Base-by-base conservation (phyloP, 148 eudicot genomes). In the Rhododendron kiyosumense region DNA sequence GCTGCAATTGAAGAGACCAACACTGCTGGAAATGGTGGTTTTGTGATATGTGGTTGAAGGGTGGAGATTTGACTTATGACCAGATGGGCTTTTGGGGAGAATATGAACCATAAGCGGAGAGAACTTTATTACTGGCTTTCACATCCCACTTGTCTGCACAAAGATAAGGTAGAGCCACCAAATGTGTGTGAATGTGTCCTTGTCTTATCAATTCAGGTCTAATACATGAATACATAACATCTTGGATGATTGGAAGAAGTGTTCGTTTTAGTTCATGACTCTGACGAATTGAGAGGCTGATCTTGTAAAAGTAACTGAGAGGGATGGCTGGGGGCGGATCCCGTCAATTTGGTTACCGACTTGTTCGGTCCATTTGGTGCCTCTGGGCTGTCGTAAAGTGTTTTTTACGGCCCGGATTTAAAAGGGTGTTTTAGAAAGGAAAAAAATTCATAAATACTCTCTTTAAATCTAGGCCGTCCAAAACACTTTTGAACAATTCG, bases 1-100 rank as follows among this genome's bases (percentile, higher is more conserved):
- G 81, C 81, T 46, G 81, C 51, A 43, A 79, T n/a, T 79, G 81
- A 79, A 79, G 32, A 46, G 81, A n/a, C 57, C 81, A 46, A 22
- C 17, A 3, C 81, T 20, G 48, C 32, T 46, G 81, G 52, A 79
- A 79, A 79, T 30, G 32, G 15, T 9, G 71, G 71, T 28, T 69
- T 28, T 69, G 75, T 69, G 18, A 69, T 28, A 28, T 69, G 43
- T 38, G 36, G 75, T 26, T 11, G 6, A 69, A 26, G 36, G 75
- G 32, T 69, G 15, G 76, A 30, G 76, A 71, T 78, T 24, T 78
- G 81, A 78, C 81, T 45, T 51, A n/a, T 78, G 81, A 78, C 81
- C 32, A 45, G 81, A 78, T 78, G 81, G 81, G 10, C 24, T 10
- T 43, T 24, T 38, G 57, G 54, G n/a, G 26, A 24, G 76, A 30